Base-by-base conservation (phyloP, 345 rosid species). In the Limnanthes douglasii region DNA sequence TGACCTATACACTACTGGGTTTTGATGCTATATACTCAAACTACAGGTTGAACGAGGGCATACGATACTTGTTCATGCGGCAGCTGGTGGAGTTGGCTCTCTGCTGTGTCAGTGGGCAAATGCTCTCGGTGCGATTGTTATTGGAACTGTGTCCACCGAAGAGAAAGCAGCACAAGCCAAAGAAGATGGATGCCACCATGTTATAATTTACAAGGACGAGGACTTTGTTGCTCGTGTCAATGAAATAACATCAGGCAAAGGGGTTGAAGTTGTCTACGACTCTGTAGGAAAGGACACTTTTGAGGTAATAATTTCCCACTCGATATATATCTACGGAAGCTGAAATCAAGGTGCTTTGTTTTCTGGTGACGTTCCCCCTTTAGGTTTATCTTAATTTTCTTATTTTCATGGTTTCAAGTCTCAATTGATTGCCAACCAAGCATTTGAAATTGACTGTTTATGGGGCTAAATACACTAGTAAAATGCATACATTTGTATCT, bases 81-180 rank as follows among this genome's bases (percentile, higher is more conserved):
- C 95, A 28, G 95, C 97, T 30, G 95, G 95, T 41, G 95, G 95
- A 41, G 84, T 79, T 31, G 97, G 97, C 11, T 83, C 97, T 43
- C 41, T 83, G 6, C 52, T 83, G 54, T 88, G 97, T 60, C 97
- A 88, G 40, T 79, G 95, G 94, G 97, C 73, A 11, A 72, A 63
- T 59, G 78, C 83, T 3, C 74, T 88, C 26, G 95, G 94, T 50
- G 95, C 95, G 34, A 74, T 65, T 14, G 95, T 88, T 18, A 77
- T 79, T 19, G 95, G 94, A 39, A 66, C 93, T 17, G 93, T 88
- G 38, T 83, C 94, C 1, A 74, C 86, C 23, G 48, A 64, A 43
- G 95, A 76, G 68, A 88, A 83, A 61, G 97, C 86, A 11, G 73
- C 69, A 43, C 95, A 79, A 64, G 97, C 94, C 37, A 88, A 65